phyloP scores from a whole-genome alignment of 176 grass and related monocot species.

The Ananas comosus region DNA sequence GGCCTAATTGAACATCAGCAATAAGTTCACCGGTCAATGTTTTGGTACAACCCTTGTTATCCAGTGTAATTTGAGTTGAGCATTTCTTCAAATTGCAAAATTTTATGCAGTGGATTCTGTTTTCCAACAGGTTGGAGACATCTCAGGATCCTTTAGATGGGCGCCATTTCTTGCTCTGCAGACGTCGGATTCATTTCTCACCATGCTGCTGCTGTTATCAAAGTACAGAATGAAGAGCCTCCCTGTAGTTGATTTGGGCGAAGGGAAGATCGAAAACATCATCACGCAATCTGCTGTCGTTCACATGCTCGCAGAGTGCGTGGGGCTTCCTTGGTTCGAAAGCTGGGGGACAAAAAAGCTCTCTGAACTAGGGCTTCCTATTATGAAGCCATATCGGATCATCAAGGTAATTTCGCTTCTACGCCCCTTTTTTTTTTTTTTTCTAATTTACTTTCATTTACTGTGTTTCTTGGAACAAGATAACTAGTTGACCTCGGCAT shows the following conservation, averaged over 20 bases:
- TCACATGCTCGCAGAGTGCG: conserved; percentile 97
- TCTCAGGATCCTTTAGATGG: conserved; percentile 86
- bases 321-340: conserved; percentile 88
- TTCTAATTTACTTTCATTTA: not conserved
- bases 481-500: too few species aligned
- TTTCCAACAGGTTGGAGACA: conserved; percentile 56
- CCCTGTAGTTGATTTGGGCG: conserved; percentile 73
- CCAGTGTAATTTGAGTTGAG: too few species aligned
- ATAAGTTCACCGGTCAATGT: too few species aligned
- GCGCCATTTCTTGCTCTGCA: conserved; percentile 95
- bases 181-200: conserved; percentile 87
- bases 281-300: conserved; percentile 82
- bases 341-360: conserved; percentile 85
- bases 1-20: too few species aligned
- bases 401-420: too few species aligned
- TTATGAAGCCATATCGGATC: conserved; percentile 61
- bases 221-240: conserved; percentile 98
- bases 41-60: too few species aligned
- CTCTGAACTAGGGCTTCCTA: conserved; percentile 61
- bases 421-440: not conserved
- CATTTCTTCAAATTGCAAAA: too few species aligned
- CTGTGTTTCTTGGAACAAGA: not conserved
- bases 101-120: not conserved
- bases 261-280: conserved; percentile 88
- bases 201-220: conserved; percentile 85